Conservation (phyloP, 2,329 filamentous ascomycete species). For the Pseudogymnoascus sp. region DNA sequence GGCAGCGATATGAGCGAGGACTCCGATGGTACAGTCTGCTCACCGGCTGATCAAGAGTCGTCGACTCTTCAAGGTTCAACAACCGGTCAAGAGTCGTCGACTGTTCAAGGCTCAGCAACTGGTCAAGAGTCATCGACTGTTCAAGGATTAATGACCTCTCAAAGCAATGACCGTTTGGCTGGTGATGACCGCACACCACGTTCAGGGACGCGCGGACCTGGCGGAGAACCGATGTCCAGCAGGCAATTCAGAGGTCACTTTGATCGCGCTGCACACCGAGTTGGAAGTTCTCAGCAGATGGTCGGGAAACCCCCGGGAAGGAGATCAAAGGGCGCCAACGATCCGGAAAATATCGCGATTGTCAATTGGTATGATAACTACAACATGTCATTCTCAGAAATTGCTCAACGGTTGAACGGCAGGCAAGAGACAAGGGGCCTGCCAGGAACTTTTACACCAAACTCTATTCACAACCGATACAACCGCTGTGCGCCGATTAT, state of each 20-base stretch:
- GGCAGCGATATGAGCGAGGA: neutral
- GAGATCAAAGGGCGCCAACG: slow-evolving; percentile 20
- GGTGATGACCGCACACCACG: neutral
- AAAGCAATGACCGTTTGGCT: neutral
- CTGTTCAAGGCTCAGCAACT: neutral
- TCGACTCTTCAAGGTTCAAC: neutral
- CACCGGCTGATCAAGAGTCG: neutral
- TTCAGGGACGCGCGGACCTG: neutral
- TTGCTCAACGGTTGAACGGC: slow-evolving; percentile 21
- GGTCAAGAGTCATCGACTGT: neutral
- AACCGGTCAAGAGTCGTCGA: neutral
- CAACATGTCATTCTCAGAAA: slow-evolving; percentile 18
- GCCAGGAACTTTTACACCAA: slow-evolving; percentile 19
- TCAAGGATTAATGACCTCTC: neutral
- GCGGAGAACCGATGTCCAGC: neutral
- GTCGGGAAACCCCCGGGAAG: neutral
- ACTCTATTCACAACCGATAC: slow-evolving; percentile 23
- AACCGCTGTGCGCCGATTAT: slow-evolving; percentile 28
- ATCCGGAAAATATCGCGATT: slow-evolving; percentile 28
- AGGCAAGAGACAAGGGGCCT: slow-evolving; percentile 18
- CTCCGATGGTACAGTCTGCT: neutral
- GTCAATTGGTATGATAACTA: slow-evolving; percentile 25
- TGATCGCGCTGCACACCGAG: neutral
- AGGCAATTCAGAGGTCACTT: neutral
- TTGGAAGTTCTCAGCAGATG: neutral